A percentile compares a stretch with the other conserved stretches of the same genome.
phyloP scores from a whole-genome alignment of 805 yeast genomes.

The Hanseniaspora osmophila region DNA sequence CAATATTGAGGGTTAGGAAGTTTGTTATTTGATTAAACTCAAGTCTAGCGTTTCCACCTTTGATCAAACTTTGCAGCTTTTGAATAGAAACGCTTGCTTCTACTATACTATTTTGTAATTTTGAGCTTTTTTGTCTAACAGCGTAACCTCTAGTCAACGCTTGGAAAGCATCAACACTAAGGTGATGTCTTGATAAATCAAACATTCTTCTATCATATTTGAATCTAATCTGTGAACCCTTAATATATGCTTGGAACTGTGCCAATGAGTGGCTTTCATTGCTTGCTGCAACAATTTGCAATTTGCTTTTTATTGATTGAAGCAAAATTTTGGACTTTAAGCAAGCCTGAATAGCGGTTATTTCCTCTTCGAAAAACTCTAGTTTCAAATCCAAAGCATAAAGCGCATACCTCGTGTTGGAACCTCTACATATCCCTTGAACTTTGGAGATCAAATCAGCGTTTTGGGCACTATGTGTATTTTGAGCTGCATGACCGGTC shows the following conservation, averaged over 20 bases:
- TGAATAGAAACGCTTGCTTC: too few species aligned
- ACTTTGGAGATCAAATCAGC: constrained; percentile 19
- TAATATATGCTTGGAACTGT: constrained; percentile 22
- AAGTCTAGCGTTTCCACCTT: too few species aligned
- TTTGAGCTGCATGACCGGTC: too few species aligned
- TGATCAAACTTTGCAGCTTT: too few species aligned
- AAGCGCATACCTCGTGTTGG: constrained; percentile 46
- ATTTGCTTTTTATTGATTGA: neutral
- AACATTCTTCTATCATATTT: constrained; percentile 1
- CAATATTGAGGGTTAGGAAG: neutral
- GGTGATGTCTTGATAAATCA: neutral
- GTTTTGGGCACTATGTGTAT: too few species aligned
- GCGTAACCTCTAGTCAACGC: constrained; percentile 29
- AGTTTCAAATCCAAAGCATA: constrained; percentile 51
- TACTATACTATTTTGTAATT: too few species aligned
- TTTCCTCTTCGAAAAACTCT: constrained; percentile 38
- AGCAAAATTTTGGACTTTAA: constrained; percentile 27
- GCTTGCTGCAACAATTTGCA: neutral
- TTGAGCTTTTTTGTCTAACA: constrained; percentile 14
- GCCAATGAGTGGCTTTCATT: neutral
- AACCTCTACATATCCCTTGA: constrained; percentile 63
- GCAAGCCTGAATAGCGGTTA: constrained; percentile 34
- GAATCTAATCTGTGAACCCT: constrained; percentile 31
- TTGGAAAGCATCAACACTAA: constrained; percentile 21
- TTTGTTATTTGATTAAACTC: too few species aligned